Evolutionary conservation across 306 rosid genomes (phyloP).

Genomic region (Purshia tridentata): DNA sequence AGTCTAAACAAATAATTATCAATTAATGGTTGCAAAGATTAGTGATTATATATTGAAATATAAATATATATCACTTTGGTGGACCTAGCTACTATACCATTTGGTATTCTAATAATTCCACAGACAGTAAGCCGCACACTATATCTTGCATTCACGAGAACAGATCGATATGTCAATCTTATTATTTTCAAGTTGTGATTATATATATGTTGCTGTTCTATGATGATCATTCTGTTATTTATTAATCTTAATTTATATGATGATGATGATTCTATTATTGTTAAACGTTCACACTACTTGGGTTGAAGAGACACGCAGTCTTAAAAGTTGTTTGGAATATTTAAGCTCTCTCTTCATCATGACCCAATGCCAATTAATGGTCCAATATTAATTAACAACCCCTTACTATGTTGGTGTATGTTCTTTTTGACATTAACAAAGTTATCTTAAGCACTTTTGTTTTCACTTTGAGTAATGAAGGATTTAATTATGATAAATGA

Average conservation of each 20-base stretch:
- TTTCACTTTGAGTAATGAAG: too few relatives aligned
- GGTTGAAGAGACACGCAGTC: not conserved
- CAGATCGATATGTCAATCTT: not conserved
- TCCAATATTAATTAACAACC: not conserved
- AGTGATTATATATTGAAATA: too few relatives aligned
- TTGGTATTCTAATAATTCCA: not conserved
- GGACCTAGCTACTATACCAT: not conserved
- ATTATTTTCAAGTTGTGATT: conserved; percentile 3
- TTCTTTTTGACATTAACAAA: not conserved
- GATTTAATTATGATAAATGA: too few relatives aligned
- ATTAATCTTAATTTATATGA: not conserved
- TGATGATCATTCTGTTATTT: conserved; percentile 4
- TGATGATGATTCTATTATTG: not conserved
- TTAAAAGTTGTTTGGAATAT: not conserved
- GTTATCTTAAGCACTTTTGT: too few relatives aligned
- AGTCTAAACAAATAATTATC: conserved; percentile 5
- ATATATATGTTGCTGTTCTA: not conserved
- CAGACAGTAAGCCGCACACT: not conserved
- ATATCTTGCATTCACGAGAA: conserved; percentile 15
- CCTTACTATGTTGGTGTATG: not conserved
- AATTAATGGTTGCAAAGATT: not conserved
- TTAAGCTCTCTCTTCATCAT: not conserved
- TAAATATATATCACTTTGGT: not conserved
- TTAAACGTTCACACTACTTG: not conserved
- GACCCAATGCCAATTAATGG: not conserved